Base-by-base conservation (phyloP, 2,329 filamentous ascomycete genomes). In the Teratosphaeria viscida region DNA sequence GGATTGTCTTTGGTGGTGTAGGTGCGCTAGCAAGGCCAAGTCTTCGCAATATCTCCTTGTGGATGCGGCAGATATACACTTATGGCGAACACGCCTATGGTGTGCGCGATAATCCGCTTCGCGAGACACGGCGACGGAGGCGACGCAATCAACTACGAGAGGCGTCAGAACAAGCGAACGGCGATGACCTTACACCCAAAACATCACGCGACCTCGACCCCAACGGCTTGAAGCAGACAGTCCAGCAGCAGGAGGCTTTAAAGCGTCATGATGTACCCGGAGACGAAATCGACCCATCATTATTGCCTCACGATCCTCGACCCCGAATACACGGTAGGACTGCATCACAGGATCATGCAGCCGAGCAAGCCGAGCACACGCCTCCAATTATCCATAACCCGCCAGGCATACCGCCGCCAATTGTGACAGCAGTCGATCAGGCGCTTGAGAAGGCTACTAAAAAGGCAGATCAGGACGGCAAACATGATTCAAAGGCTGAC, bases 41-140 rank as follows among this genome's bases (percentile, higher is more conserved):
- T 0, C 69, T 96, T 54, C 80, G 85, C 55, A 85, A 87, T 66
- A 71, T 96, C 29, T 87, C 88, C 1, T 83, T 87, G 59, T 97
- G 92, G 92, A 87, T 94, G 80, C 89, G 95, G 72, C 88, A 89
- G 68, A 80, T 96, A 2, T 95, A 94, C 72, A 85, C 81, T 34
- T 90, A 90, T 79, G 92, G 92, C 2, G 85, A 89, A 57, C 82
- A 88, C 68, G 86, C 92, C 2, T 97, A 96, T 71, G 92, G 92
- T 3, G 83, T 96, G 6, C 82, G 83, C 57, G 88, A 95, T 39
- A 91, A 90, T 64, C 88, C 90, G 14, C 83, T 82, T 1, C 86
- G 88, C 1, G 80, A 81, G 61, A 82, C 87, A 35, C 79, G 80
- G 55, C 76, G 70, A 54, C 73, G 76, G 52, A 75, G 71, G 63